phyloP scores from a whole-genome alignment of 1,284 basidiomycete species.

The Puccinia sorghi region DNA sequence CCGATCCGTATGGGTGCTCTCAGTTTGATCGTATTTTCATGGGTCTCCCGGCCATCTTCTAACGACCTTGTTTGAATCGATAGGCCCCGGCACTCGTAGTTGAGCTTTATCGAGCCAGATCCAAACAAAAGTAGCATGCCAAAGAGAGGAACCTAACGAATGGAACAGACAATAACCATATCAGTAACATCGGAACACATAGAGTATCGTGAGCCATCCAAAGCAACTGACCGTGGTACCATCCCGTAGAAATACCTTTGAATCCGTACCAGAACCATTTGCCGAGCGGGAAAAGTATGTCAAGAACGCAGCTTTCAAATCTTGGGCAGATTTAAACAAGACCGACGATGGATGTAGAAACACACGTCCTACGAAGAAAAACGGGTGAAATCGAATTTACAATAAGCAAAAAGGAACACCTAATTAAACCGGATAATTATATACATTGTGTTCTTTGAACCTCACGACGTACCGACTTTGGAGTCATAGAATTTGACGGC shows the following conservation, averaged over 20 bases:
- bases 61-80: constrained; percentile 39
- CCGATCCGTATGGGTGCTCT: constrained; percentile 84
- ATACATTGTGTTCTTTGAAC: not conserved
- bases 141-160: constrained; percentile 66
- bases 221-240: constrained; percentile 72
- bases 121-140: constrained; percentile 57
- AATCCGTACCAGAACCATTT: constrained; percentile 61
- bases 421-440: not conserved
- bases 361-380: constrained; percentile 62
- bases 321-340: constrained; percentile 68
- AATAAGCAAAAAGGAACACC: not conserved
- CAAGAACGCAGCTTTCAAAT: constrained; percentile 76
- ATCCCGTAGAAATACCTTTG: constrained; percentile 81
- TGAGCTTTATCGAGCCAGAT: constrained; percentile 41
- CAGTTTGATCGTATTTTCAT: constrained; percentile 66
- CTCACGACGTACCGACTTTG: constrained; percentile 54
- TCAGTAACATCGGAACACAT: constrained; percentile 9
- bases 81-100: constrained; percentile 32
- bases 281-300: constrained; percentile 79
- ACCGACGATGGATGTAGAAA: constrained; percentile 84
- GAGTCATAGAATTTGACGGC: constrained; percentile 77
- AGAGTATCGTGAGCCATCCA: not conserved
- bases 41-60: constrained; percentile 51
- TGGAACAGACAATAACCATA: constrained; percentile 78
- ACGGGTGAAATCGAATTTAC: constrained; percentile 13